phyloP scores from a whole-genome alignment of 2,329 filamentous ascomycete species.

The Diaporthe aspalathi region DNA sequence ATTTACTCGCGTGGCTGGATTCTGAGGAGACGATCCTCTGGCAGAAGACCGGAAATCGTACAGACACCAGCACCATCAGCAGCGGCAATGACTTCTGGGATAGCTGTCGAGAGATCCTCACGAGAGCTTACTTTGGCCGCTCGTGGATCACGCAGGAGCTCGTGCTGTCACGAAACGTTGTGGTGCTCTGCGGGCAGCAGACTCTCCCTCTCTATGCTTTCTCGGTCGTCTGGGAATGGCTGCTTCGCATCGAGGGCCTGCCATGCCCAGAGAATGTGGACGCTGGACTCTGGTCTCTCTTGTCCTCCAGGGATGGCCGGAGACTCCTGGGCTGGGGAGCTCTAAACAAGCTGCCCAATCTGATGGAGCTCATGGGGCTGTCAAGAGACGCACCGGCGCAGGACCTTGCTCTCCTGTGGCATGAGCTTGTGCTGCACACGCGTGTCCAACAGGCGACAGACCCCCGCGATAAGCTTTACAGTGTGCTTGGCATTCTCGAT shows the following conservation, averaged over 20 bases:
- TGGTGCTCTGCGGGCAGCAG: constrained; percentile 15
- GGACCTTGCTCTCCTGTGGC: neutral
- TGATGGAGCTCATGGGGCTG: neutral
- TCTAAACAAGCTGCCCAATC: neutral
- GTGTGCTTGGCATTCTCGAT: constrained; percentile 7
- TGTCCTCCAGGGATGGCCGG: constrained; percentile 2
- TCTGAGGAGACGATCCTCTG: neutral
- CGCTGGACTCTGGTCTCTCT: neutral
- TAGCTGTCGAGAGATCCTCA: neutral
- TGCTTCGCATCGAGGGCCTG: constrained; percentile 1
- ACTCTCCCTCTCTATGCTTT: constrained; percentile 11
- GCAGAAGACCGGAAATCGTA: neutral
- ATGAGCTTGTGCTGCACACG: constrained; percentile 5
- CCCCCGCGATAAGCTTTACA: constrained; percentile 12
- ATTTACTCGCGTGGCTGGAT: neutral
- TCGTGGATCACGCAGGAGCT: constrained; percentile 22
- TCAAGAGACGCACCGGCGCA: neutral
- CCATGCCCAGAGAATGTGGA: neutral
- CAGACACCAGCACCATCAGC: neutral
- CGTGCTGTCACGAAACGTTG: neutral
- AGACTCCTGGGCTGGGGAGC: constrained; percentile 4
- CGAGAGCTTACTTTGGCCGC: constrained; percentile 1
- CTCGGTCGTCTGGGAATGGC: constrained; percentile 1
- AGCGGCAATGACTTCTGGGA: constrained; percentile 5
- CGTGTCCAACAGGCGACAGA: constrained; percentile 9